Evolutionary conservation across 2,329 filamentous ascomycete species (phyloP), one percentile per base, ranked within the genome.

Genomic region (Lasiodiplodia gonubiensis): DNA sequence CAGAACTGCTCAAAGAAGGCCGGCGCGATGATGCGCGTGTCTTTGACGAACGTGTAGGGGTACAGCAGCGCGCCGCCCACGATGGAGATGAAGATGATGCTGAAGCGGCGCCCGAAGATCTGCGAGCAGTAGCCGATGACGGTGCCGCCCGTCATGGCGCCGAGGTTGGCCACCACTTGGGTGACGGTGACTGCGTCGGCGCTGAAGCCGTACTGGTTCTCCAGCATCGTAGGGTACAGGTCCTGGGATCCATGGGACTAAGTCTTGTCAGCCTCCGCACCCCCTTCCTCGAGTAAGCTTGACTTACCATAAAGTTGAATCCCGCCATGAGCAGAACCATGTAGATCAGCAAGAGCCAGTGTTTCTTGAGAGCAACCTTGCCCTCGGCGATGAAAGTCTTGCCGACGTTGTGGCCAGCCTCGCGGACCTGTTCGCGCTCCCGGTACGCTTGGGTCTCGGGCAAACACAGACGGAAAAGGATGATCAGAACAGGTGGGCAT

Each of bases 251-350:
- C 91, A 75, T 94, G 92, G 21, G 89, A 91, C 55, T 60, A 25
- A n/a, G 3, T 3, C 2, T 42, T n/a, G 39, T 42, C 18, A 42
- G 39, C 39, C 59, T 48, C 46, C 11, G 48, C 33, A 55, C 39
- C 54, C 16, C 42, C 21, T 35, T 27, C 4, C 33, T 27, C 81
- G 8, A 14, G 10, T 6, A 23, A 21, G 2, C 7, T 16, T 0
- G 7, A 46, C 25, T 12, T 18, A 60, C 55, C 91, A 95, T 93
- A 76, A 95, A 96, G 80, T 96, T 97, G 83, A 97, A 95, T 4
- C 92, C 92, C 1, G 92, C 90, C 92, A 96, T 96, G 48, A 97
- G 83, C 23, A 97, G 82, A 7, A 97, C 92, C 67, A 97, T 83
- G 79, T 97, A 97, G 42, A 89, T 82, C 67, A 97, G 83, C 2